These are phyloP conservation scores for Discostella stelligera DNA, from an alignment of 352 stramenopile species.

Conservation along the genomic window DNA sequence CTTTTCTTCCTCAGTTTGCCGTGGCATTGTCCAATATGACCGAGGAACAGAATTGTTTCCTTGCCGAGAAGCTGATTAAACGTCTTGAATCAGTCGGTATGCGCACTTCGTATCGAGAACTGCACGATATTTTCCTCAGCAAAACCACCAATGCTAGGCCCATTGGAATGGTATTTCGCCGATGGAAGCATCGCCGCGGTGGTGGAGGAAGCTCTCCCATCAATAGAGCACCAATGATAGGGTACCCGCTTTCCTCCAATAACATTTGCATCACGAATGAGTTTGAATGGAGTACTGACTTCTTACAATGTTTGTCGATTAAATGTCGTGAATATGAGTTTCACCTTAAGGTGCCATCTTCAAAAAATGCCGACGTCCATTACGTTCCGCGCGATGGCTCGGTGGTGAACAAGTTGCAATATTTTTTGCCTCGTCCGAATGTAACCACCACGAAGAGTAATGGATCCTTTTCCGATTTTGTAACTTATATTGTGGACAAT, in stretches of 20 bases:
- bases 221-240: no score
- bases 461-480: not conserved
- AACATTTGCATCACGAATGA: conserved; percentile 24
- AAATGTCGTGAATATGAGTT: conserved; percentile 51
- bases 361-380: not conserved
- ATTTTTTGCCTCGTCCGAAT: conserved; percentile 28
- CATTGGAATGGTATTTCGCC: conserved; percentile 45
- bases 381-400: not conserved
- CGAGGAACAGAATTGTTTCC: conserved; percentile 26
- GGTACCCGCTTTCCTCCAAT: not conserved
- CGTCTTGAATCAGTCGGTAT: conserved; percentile 47
- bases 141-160: conserved; percentile 36
- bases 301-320: conserved; percentile 32
- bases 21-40: conserved; percentile 47
- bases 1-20: conserved; percentile 33
- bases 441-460: not conserved
- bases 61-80: conserved; percentile 47
- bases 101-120: conserved; percentile 48
- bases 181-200: conserved; percentile 3
- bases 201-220: conserved; percentile 7
- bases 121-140: conserved; percentile 48
- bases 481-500: conserved; percentile 16
- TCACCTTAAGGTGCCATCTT: conserved; percentile 24
- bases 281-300: conserved; percentile 48
- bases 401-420: conserved; percentile 10